phyloP scores from a whole-genome alignment of 768 basidiomycete genomes.

The Lactarius deliciosus region DNA sequence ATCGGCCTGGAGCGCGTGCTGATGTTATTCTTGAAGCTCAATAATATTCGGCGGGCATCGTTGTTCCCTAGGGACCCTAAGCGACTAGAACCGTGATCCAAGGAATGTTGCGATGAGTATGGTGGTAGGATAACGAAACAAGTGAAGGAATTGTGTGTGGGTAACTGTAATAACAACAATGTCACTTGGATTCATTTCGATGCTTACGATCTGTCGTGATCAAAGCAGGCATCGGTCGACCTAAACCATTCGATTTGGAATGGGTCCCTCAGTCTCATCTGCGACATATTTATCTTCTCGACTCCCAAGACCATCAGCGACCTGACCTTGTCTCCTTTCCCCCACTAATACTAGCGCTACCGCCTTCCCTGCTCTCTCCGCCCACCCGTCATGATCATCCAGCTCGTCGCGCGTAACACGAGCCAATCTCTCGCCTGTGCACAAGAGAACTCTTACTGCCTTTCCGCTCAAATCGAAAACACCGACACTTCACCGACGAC shows the following conservation, averaged over 20 bases:
- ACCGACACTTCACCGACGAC: slow-evolving; percentile 7
- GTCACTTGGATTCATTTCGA: background rate
- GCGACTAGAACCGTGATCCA: slow-evolving; percentile 74
- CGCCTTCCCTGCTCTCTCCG: background rate
- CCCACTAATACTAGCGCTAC: slow-evolving; percentile 3
- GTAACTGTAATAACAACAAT: background rate
- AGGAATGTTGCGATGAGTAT: background rate
- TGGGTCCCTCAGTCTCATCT: background rate
- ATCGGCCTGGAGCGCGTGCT: slow-evolving; percentile 93
- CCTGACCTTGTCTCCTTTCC: background rate
- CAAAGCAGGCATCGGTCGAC: background rate
- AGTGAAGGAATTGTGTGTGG: background rate
- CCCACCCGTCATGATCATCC: slow-evolving; percentile 19
- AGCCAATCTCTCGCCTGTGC: background rate
- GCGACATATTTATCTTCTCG: background rate
- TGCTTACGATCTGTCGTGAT: background rate
- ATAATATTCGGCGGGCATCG: slow-evolving; percentile 90
- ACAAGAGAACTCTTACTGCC: slow-evolving; percentile 4
- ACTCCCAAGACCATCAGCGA: background rate
- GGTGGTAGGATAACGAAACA: background rate
- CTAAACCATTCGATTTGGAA: slow-evolving; percentile 14
- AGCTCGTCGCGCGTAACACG: slow-evolving; percentile 8
- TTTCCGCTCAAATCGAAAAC: background rate
- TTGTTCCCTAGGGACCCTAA: slow-evolving; percentile 98
- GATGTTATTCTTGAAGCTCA: slow-evolving; percentile 96